Evolutionary conservation across 1,139 yeast species (phyloP).

Genomic region (Sugiyamaella neomexicana): DNA sequence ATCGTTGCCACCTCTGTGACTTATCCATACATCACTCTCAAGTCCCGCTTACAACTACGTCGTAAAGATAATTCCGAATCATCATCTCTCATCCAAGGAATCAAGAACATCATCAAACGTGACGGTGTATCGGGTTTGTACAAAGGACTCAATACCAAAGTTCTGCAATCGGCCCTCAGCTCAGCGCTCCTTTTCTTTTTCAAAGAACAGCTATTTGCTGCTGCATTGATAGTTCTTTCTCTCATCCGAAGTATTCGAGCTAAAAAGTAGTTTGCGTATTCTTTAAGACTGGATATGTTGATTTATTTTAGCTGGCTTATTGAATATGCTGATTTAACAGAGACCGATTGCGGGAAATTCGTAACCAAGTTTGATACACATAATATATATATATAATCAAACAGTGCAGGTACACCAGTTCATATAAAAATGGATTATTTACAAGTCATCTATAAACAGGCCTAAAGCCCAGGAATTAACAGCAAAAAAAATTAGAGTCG

Average conservation of each 20-base stretch:
- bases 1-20: constrained; percentile 82
- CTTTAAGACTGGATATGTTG: too few relatives aligned
- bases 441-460: constrained; percentile 24
- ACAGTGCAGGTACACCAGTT: background rate
- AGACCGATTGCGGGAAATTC: too few relatives aligned
- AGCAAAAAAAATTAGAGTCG: constrained; percentile 65
- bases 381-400: background rate
- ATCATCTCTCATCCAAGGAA: constrained; percentile 36
- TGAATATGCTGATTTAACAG: too few relatives aligned
- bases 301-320: too few relatives aligned
- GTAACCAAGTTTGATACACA: too few relatives aligned
- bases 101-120: constrained; percentile 53
- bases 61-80: constrained; percentile 41
- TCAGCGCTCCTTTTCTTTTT: constrained; percentile 90
- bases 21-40: constrained; percentile 85
- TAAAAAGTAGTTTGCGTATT: constrained; percentile 7
- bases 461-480: constrained; percentile 67
- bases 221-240: constrained; percentile 37
- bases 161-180: constrained; percentile 78
- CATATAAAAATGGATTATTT: background rate
- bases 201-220: constrained; percentile 69
- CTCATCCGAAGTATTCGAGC: constrained; percentile 30
- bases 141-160: constrained; percentile 76
- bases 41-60: constrained; percentile 81
- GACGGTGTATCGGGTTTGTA: constrained; percentile 80